These are phyloP conservation scores for Lasiosphaeria miniovina DNA, from an alignment of 495 filamentous ascomycete genomes.

Conservation along the genomic window DNA sequence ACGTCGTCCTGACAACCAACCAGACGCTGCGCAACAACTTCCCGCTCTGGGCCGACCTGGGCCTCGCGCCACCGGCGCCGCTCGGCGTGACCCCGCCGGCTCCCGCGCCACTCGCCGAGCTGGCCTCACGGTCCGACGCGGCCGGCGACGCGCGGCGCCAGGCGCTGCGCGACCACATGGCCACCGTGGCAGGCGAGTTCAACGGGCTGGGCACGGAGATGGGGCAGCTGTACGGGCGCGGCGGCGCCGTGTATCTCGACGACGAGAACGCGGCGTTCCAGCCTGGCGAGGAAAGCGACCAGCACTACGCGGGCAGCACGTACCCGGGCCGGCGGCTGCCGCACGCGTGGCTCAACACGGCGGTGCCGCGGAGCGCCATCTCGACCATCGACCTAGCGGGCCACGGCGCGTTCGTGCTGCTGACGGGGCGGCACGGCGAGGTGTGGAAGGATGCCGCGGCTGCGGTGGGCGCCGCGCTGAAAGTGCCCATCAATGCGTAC, in stretches of 20 bases:
- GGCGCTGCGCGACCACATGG: slow-evolving; percentile 16
- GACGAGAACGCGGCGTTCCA: slow-evolving; percentile 17
- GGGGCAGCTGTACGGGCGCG: slow-evolving; percentile 27
- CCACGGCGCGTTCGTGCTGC: slow-evolving; percentile 26
- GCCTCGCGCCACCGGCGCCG: slow-evolving; percentile 10
- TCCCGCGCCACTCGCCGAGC: slow-evolving; percentile 11
- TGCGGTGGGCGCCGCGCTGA: slow-evolving; percentile 12
- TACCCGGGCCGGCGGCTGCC: slow-evolving; percentile 29
- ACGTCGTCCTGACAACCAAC: slow-evolving; percentile 32
- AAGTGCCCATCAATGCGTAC: slow-evolving; percentile 24
- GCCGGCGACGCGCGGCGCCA: slow-evolving; percentile 22
- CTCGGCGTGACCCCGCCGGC: not conserved
- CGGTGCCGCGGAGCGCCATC: slow-evolving; percentile 15
- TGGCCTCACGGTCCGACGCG: not conserved
- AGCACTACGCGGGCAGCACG: slow-evolving; percentile 22
- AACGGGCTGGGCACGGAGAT: slow-evolving; percentile 30
- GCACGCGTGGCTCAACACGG: slow-evolving; percentile 33
- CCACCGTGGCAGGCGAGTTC: slow-evolving; percentile 20
- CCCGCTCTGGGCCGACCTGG: slow-evolving; percentile 26
- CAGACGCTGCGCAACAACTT: slow-evolving; percentile 25
- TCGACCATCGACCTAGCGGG: slow-evolving; percentile 34
- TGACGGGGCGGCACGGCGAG: slow-evolving; percentile 30
- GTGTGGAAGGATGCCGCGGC: slow-evolving; percentile 26
- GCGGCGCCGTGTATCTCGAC: slow-evolving; percentile 7
- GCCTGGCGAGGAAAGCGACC: slow-evolving; percentile 7